Evolutionary conservation across 768 basidiomycete genomes (phyloP).

Genomic region (Fomitopsis pulvina): DNA sequence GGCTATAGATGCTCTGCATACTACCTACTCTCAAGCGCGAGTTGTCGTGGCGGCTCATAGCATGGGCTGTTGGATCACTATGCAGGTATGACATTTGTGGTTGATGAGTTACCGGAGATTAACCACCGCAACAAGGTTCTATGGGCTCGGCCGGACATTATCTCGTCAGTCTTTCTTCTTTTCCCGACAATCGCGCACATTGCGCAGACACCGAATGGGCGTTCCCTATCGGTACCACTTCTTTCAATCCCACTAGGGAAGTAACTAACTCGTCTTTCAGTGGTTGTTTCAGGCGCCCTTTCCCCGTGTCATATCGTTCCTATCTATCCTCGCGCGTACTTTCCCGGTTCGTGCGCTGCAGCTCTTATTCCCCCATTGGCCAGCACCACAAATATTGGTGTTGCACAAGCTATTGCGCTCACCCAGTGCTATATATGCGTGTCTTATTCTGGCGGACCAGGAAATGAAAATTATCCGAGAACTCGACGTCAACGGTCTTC

Average conservation of each 20-base stretch:
- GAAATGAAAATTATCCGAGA: conserved; percentile 60
- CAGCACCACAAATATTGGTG: conserved; percentile 36
- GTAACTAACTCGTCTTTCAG: conserved; percentile 22
- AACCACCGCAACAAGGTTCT: conserved; percentile 34
- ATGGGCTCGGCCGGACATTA: conserved; percentile 33
- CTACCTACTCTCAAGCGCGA: conserved; percentile 27
- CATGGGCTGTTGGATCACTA: conserved; percentile 63
- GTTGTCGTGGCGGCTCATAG: conserved; percentile 59
- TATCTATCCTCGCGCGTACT: conserved; percentile 37
- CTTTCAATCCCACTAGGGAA: background rate
- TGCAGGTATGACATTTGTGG: conserved; percentile 38
- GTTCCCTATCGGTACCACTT: conserved; percentile 39
- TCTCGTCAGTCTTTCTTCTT: conserved; percentile 48
- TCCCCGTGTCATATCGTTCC: conserved; percentile 35
- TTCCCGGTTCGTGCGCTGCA: conserved; percentile 36
- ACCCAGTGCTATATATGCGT: conserved; percentile 43
- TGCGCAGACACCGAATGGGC: conserved; percentile 57
- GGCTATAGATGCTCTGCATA: conserved; percentile 39
- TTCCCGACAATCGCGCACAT: conserved; percentile 70
- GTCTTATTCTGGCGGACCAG: conserved; percentile 55
- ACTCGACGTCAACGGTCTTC: conserved; percentile 41
- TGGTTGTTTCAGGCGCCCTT: conserved; percentile 41
- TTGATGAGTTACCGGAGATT: background rate
- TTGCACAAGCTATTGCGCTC: conserved; percentile 46
- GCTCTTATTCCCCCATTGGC: conserved; percentile 44